A percentile compares a stretch with the other conserved stretches of the same genome.
Evolutionary conservation across 768 basidiomycete species (phyloP).

Genomic region (Imleria badia): DNA sequence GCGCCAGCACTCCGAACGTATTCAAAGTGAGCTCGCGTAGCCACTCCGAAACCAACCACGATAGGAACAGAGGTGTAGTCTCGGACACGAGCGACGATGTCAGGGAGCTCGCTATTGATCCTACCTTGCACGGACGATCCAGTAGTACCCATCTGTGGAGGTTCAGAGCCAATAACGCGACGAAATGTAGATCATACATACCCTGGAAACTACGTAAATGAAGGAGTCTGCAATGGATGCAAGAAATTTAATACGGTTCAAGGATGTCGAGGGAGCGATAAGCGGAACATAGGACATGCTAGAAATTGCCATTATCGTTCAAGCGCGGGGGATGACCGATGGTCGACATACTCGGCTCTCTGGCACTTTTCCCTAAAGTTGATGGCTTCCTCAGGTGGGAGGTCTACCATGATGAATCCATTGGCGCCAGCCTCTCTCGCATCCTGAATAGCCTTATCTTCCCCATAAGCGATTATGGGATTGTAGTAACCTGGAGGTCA

Average conservation of each 20-base stretch:
- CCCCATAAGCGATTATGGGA: slow-evolving; percentile 91
- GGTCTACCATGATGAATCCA: slow-evolving; percentile 96
- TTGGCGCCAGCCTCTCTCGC: slow-evolving; percentile 90
- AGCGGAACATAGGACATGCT: slow-evolving; percentile 95
- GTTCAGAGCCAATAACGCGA: slow-evolving; percentile 1
- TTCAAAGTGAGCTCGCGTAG: slow-evolving; percentile 87
- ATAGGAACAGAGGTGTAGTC: slow-evolving; percentile 77
- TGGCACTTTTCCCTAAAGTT: slow-evolving; percentile 87
- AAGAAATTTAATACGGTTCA: slow-evolving; percentile 86
- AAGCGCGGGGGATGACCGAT: not conserved
- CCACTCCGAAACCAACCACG: slow-evolving; percentile 96
- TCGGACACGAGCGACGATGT: slow-evolving; percentile 81
- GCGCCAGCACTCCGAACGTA: slow-evolving; percentile 84
- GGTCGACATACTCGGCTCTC: slow-evolving; percentile 62
- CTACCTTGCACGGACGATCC: slow-evolving; percentile 77
- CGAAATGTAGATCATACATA: slow-evolving; percentile 29
- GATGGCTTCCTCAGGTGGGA: slow-evolving; percentile 96
- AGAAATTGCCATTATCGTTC: slow-evolving; percentile 2
- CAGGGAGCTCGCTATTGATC: slow-evolving; percentile 77
- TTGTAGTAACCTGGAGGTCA: slow-evolving; percentile 86
- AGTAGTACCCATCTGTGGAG: slow-evolving; percentile 90
- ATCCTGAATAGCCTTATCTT: slow-evolving; percentile 90
- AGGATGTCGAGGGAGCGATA: slow-evolving; percentile 90
- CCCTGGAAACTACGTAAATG: slow-evolving; percentile 98
- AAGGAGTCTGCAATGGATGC: slow-evolving; percentile 94